Evolutionary conservation across 2,329 filamentous ascomycete species (phyloP), one percentile per base, ranked within the genome.

Genomic region (Onygenales sp.): DNA sequence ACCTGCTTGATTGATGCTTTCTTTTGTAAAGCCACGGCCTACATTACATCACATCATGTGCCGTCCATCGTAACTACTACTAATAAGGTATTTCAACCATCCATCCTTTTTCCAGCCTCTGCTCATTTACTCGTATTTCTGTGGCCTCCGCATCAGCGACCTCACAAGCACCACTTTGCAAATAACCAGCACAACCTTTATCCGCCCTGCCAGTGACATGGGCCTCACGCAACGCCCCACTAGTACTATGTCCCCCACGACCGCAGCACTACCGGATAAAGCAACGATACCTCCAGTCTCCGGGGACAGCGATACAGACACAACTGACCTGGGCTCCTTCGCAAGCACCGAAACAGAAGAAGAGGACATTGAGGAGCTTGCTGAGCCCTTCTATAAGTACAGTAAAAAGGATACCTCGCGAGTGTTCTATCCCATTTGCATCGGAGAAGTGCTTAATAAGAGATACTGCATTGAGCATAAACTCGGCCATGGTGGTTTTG

Each of bases 401-500:
- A 39, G 55, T 17, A 49, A 10, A 43, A 45, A 54, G 37, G 46
- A 46, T 52, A 57, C 46, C 17, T 4, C 51, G 50, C 9, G 51
- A 51, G 52, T 57, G 36, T 56, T 59, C 50, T 61, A 61, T 39
- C 46, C 46, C 3, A 13, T 49, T n/a, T 37, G 46, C 33, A 39
- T 49, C n/a, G 46, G 46, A 44, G 58, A 62, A 51, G 44, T 62
- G n/a, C 56, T 62, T 21, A 55, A 61, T 42, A 52, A 55, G 33
- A 57, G 62, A 47, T 64, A 65, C 42, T 44, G 58, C 43, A 49
- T 63, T 34, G 60, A 60, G 50, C 57, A 62, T 49, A 65, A 65
- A 49, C 48, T 63, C 14, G 61, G 60, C 14, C 56, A 49, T 52
- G 60, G 62, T 2, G 57, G 59, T 36, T 58, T 56, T 34, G 60